phyloP scores from a whole-genome alignment of 192 early-diverging fungal genomes.

The Irineochytrium annulatum region DNA sequence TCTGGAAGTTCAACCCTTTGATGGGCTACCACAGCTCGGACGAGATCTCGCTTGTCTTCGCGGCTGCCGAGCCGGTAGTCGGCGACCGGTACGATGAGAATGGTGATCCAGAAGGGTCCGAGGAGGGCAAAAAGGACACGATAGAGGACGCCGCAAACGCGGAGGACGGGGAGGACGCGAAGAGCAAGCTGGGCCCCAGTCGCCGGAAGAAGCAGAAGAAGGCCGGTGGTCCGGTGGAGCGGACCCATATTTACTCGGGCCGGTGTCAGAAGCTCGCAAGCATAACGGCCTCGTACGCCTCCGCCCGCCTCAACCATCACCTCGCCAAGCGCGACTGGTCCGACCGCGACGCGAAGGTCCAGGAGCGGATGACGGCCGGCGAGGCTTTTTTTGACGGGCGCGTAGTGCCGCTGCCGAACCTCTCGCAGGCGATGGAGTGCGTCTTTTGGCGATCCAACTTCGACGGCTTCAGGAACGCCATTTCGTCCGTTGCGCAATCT shows the following conservation, averaged over 20 bases:
- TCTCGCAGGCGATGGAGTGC: conserved; percentile 33
- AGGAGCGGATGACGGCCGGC: conserved; percentile 20
- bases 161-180: background rate
- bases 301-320: conserved; percentile 48
- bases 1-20: conserved; percentile 37
- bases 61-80: conserved; percentile 17
- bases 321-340: conserved; percentile 26
- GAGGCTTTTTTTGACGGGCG: conserved; percentile 50
- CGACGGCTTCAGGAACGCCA: conserved; percentile 48
- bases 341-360: conserved; percentile 12
- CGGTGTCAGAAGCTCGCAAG: conserved; percentile 50
- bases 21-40: conserved; percentile 46
- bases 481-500: conserved; percentile 32
- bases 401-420: conserved; percentile 31
- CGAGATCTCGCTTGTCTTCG: conserved; percentile 55
- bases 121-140: background rate
- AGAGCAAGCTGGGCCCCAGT: no score
- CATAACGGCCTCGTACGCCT: conserved; percentile 41
- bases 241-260: conserved; percentile 41
- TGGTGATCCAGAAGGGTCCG: conserved; percentile 1
- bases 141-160: conserved; percentile 1
- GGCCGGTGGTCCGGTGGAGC: background rate
- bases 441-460: conserved; percentile 56
- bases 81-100: conserved; percentile 4
- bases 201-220: no score